These are phyloP conservation scores for Exserohilum turcica DNA, from an alignment of 2,329 filamentous ascomycete species.

Conservation along the genomic window DNA sequence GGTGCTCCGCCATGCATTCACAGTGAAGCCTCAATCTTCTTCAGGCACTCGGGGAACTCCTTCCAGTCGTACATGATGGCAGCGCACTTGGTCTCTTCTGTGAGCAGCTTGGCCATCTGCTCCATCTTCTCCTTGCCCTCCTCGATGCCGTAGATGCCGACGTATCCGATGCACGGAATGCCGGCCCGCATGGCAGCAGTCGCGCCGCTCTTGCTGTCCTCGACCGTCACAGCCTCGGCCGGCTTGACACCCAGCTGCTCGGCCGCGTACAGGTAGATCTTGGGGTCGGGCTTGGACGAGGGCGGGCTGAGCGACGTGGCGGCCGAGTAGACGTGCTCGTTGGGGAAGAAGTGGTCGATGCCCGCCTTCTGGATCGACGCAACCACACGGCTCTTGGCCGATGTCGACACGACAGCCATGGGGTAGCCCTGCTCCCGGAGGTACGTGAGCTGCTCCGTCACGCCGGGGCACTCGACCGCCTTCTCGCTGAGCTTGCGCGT, in stretches of 20 bases:
- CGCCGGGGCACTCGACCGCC: conserved; percentile 71
- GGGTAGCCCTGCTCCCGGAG: conserved; percentile 69
- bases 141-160: conserved; percentile 64
- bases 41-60: conserved; percentile 56
- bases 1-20: conserved; percentile 21
- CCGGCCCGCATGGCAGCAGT: conserved; percentile 76
- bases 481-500: conserved; percentile 76
- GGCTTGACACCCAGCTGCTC: conserved; percentile 73
- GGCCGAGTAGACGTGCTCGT: conserved; percentile 77
- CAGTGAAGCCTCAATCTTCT: conserved; percentile 53
- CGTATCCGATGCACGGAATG: conserved; percentile 83
- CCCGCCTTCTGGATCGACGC: conserved; percentile 80
- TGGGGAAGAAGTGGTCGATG: conserved; percentile 79
- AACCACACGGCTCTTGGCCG: conserved; percentile 75
- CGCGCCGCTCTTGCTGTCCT: conserved; percentile 87
- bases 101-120: conserved; percentile 57
- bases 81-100: conserved; percentile 54
- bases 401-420: conserved; percentile 81
- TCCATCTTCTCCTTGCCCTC: conserved; percentile 51
- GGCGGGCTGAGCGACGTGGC: conserved; percentile 77
- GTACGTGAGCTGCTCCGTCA: conserved; percentile 68
- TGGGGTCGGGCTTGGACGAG: conserved; percentile 90
- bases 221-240: conserved; percentile 76
- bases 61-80: conserved; percentile 60
- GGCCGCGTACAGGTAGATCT: conserved; percentile 81